Conservation (phyloP, 192 early-diverging fungal genomes). For the Oehlia diaphana region DNA sequence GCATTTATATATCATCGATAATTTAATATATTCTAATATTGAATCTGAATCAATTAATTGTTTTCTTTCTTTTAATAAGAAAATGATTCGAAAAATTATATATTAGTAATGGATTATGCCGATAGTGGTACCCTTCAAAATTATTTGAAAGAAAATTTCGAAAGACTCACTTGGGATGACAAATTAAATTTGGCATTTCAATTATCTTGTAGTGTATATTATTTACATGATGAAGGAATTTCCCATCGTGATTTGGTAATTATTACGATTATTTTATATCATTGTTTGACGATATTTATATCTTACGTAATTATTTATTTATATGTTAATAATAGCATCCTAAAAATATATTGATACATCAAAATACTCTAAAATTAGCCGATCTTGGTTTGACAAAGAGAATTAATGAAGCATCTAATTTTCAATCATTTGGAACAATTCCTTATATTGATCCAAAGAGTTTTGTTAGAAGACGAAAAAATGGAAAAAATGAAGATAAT, state of each 20-base stretch:
- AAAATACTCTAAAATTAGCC: too few relatives aligned
- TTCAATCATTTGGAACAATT: too few relatives aligned
- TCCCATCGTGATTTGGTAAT: not conserved
- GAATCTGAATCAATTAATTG: too few relatives aligned
- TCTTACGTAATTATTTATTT: not conserved
- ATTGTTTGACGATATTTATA: not conserved
- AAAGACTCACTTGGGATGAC: not conserved
- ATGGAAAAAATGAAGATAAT: too few relatives aligned
- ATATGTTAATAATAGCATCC: not conserved
- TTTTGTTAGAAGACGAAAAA: not conserved
- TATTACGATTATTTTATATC: not conserved
- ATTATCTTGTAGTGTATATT: not conserved
- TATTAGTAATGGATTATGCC: not conserved
- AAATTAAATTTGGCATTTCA: not conserved
- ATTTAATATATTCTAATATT: too few relatives aligned
- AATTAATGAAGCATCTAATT: too few relatives aligned
- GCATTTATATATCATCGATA: too few relatives aligned
- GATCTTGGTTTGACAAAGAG: too few relatives aligned
- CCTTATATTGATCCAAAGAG: not conserved
- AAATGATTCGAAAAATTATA: not conserved
- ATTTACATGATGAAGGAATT: not conserved
- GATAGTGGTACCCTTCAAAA: not conserved
- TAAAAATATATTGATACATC: not conserved
- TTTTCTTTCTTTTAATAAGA: not conserved
- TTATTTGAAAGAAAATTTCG: not conserved